A percentile compares a stretch with the other conserved stretches of the same genome.
These are phyloP conservation scores for Tricholoma sp. DNA, from an alignment of 768 basidiomycete genomes.

Conservation along the genomic window DNA sequence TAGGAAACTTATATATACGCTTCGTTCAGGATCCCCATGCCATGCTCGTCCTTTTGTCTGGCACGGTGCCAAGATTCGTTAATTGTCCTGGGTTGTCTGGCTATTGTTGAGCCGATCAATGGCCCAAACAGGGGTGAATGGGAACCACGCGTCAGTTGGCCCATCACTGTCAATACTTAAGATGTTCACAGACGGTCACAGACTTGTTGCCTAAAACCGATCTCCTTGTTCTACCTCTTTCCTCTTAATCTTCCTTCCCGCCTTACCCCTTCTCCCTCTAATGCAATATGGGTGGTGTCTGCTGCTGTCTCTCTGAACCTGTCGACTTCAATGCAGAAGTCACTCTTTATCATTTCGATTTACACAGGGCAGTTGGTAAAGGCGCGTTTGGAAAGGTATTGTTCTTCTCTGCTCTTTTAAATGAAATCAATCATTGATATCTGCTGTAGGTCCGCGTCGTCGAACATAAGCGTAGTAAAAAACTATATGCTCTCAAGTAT, in stretches of 20 bases:
- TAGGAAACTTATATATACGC: background rate
- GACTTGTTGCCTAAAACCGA: conserved; percentile 23
- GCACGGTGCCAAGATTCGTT: background rate
- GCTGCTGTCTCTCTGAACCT: conserved; percentile 63
- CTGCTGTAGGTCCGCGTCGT: conserved; percentile 82
- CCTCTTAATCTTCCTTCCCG: conserved; percentile 28
- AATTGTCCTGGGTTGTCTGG: background rate
- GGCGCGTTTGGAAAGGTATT: conserved; percentile 97
- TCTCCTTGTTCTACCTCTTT: conserved; percentile 31
- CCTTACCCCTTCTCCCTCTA: conserved; percentile 21
- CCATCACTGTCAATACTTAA: conserved; percentile 15
- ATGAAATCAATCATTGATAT: background rate
- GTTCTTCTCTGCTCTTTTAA: conserved; percentile 13
- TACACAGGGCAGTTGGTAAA: conserved; percentile 92
- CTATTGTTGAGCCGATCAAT: background rate
- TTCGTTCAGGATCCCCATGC: background rate
- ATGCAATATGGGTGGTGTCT: conserved; percentile 51
- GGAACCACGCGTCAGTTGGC: conserved; percentile 8
- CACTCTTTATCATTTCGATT: conserved; percentile 94
- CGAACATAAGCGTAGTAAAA: conserved; percentile 90
- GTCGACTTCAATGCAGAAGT: conserved; percentile 83
- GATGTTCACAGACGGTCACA: conserved; percentile 6
- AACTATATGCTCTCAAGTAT: conserved; percentile 94
- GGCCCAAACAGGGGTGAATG: conserved; percentile 22
- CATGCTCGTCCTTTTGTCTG: background rate